Evolutionary conservation across 2,329 filamentous ascomycete genomes (phyloP).

Genomic region (Ascochyta pisi): DNA sequence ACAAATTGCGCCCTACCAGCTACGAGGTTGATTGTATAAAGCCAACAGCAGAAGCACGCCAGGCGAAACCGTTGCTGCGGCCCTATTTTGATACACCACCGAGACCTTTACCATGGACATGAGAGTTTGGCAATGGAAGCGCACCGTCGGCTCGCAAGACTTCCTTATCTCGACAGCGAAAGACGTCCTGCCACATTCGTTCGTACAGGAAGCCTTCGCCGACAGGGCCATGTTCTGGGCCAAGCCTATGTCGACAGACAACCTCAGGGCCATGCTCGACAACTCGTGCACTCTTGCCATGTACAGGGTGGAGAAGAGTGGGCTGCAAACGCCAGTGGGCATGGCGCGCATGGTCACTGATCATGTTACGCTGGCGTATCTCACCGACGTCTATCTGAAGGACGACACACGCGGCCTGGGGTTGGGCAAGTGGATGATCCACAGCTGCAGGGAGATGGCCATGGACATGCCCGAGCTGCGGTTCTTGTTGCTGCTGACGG

Average conservation of each 20-base stretch:
- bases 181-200: conserved; percentile 35
- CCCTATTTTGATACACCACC: not conserved
- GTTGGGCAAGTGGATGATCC: conserved; percentile 70
- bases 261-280: conserved; percentile 36
- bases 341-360: conserved; percentile 73
- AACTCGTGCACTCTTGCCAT: conserved; percentile 45
- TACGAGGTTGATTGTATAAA: not conserved
- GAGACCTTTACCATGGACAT: conserved; percentile 23
- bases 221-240: conserved; percentile 43
- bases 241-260: conserved; percentile 26
- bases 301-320: conserved; percentile 21
- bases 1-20: not conserved
- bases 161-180: conserved; percentile 40
- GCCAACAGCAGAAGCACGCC: not conserved
- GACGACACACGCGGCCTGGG: conserved; percentile 66
- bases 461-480: conserved; percentile 66
- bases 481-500: conserved; percentile 38
- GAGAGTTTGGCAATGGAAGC: conserved; percentile 34
- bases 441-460: conserved; percentile 64
- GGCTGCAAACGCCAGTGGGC: conserved; percentile 57
- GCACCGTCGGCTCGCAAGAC: conserved; percentile 22
- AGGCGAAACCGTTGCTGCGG: not conserved
- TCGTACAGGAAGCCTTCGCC: conserved; percentile 41
- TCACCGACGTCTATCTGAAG: conserved; percentile 73
- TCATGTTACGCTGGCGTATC: conserved; percentile 70